phyloP scores from a whole-genome alignment of 2,329 filamentous ascomycete genomes.

The Lachnellula hyalina region DNA sequence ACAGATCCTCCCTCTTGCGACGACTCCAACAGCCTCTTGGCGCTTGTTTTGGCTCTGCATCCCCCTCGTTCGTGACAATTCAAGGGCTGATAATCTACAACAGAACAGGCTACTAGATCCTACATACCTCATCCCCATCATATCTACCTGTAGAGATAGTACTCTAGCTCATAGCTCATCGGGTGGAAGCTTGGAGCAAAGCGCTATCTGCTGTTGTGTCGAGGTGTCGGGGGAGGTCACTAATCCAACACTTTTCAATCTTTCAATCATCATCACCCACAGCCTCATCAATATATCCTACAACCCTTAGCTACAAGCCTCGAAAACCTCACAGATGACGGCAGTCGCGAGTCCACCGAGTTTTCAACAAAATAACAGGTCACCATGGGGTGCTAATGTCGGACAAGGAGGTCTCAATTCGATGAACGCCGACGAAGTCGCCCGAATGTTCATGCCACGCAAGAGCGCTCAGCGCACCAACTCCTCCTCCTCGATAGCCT shows the following conservation, averaged over 20 bases:
- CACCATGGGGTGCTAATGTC: constrained; percentile 61
- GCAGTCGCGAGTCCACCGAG: constrained; percentile 61
- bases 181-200: constrained; percentile 9
- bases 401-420: constrained; percentile 56
- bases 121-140: neutral
- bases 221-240: constrained; percentile 17
- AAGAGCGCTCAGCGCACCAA: constrained; percentile 83
- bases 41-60: constrained; percentile 5
- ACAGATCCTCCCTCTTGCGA: neutral
- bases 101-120: constrained; percentile 10
- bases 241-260: constrained; percentile 16
- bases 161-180: neutral
- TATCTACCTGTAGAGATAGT: neutral
- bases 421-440: constrained; percentile 78
- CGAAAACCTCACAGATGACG: constrained; percentile 46
- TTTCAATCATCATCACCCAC: constrained; percentile 14
- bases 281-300: constrained; percentile 8
- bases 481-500: constrained; percentile 83
- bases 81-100: constrained; percentile 21
- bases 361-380: constrained; percentile 58
- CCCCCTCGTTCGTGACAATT: constrained; percentile 14
- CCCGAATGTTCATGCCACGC: constrained; percentile 84
- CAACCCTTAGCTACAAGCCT: constrained; percentile 1
- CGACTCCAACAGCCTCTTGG: neutral
- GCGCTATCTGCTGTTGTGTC: constrained; percentile 14